Evolutionary conservation across 192 early-diverging fungal species (phyloP), one percentile per base, ranked within the genome.

Genomic region (Gamsiella multidivaricata): DNA sequence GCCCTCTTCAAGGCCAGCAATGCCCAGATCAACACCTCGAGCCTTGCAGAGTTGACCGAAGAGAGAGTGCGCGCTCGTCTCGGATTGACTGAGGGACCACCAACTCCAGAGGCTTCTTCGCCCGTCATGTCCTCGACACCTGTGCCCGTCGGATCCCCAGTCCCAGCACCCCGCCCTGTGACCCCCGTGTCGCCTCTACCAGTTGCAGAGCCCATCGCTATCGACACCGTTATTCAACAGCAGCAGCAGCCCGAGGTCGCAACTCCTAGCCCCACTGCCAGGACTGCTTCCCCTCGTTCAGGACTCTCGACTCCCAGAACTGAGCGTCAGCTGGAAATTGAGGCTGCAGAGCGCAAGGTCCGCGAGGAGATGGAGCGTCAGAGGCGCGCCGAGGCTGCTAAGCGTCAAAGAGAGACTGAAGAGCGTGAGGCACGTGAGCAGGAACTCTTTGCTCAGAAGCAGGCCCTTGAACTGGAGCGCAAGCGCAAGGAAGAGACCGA

Each of bases 401-500:
- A 76, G 70, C 62, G 81, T 37, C 65, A 75, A 61, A 60, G 57
- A 54, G 72, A 69, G 47, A 63, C 67, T 6, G 70, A 67, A 46
- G 59, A 72, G 56, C 69, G 70, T 61, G 52, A 71, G 36, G 79
- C 61, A 22, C 69, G 69, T 34, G 69, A 71, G 50, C 69, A 61
- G 28, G 68, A 61, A 9, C 22, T 69, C 18, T 60, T 63, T 59
- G 68, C 66, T 20, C 68, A 79, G 39, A 81, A 60, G 56, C 80
- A 61, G 54, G 82, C 82, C 39, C 72, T 76, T 70, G 86, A 61
- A 65, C 66, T 84, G 80, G 55, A 85, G 52, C 85, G 79, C 37
- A 86, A 82, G 81, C 85, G 84, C 72, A 90, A 65, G 75, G 69
- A 65, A 28, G 82, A 84, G 61, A 34, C 62, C 14, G 79, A 82